phyloP scores from a whole-genome alignment of 345 rosid genomes.

The Euphorbia peplus region DNA sequence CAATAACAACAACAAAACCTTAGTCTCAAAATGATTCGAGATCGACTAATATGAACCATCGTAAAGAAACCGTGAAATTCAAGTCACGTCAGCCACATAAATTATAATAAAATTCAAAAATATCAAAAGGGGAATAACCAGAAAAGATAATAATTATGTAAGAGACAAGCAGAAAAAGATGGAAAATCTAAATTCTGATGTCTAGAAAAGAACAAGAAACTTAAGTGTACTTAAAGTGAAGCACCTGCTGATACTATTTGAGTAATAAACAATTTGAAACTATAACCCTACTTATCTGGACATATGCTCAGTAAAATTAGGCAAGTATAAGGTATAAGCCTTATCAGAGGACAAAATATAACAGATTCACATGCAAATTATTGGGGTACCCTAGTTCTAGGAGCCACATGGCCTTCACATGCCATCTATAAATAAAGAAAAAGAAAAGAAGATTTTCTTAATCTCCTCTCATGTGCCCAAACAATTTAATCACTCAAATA shows the following conservation, averaged over 20 bases:
- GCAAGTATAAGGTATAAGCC: not conserved
- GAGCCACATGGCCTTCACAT: conserved; percentile 22
- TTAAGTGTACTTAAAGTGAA: not conserved
- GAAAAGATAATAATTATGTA: too few species aligned
- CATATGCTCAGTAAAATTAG: too few species aligned
- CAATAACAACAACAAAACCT: too few species aligned
- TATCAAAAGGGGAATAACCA: not conserved
- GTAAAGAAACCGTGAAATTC: too few species aligned
- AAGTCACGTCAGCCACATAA: too few species aligned
- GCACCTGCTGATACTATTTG: not conserved
- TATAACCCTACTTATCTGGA: not conserved
- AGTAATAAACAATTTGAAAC: too few species aligned
- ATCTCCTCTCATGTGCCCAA: conserved; percentile 16
- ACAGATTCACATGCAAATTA: conserved; percentile 6
- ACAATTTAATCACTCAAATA: not conserved
- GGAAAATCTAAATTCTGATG: not conserved
- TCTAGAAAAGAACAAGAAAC: not conserved
- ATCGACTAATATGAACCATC: too few species aligned
- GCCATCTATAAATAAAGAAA: not conserved
- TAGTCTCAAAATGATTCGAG: too few species aligned
- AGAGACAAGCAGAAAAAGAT: too few species aligned
- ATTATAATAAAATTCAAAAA: not conserved
- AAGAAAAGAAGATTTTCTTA: too few species aligned
- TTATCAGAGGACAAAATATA: not conserved
- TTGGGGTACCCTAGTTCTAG: not conserved